Base-by-base conservation (phyloP, 1,139 yeast species). In the Geotrichum bryndzae region DNA sequence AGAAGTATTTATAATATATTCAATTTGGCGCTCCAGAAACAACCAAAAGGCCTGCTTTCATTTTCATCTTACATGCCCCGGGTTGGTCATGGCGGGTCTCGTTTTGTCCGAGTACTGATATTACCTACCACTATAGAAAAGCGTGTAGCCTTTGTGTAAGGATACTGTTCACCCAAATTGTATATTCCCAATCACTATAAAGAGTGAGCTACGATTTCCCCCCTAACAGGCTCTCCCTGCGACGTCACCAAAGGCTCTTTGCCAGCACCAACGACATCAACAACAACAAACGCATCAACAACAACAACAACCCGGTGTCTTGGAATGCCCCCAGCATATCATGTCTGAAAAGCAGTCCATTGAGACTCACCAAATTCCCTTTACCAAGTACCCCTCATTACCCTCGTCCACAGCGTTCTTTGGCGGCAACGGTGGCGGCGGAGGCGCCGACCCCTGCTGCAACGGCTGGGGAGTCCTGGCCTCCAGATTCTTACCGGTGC, bases 401-500 rank as follows among this genome's bases (percentile, higher is more conserved):
- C 18, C n/a, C 6, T 35, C 41, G n/a, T 35, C 41, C n/a, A 15
- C 41, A 10, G 41, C n/a, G n/a, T n/a, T 35, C 41, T 35, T 35
- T 35, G 41, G n/a, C n/a, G 41, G 41, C n/a, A 15, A 5, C 33
- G 7, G 41, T n/a, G 41, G 41, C 41, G 41, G 41, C 11, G 41
- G 41, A 35, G 8, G 5, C 2, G 41, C n/a, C 15, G 15, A 35
- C n/a, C 5, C 41, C 41, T 13, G 41, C n/a, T 11, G 41, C n/a
- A 35, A 15, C 41, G 41, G 41, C 41, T 35, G 41, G 15, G n/a
- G 2, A 8, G 41, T 11, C 41, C 5, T 35, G 41, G n/a, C 8
- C 7, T 41, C 35, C 7, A 23, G 23, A 8, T 51, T 5, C 38
- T 41, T 68, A 13, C 73, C 76, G 1, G 29, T 64, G n/a, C 53